phyloP scores from a whole-genome alignment of 306 rosid species.

The Chamaecrista fasciculata region DNA sequence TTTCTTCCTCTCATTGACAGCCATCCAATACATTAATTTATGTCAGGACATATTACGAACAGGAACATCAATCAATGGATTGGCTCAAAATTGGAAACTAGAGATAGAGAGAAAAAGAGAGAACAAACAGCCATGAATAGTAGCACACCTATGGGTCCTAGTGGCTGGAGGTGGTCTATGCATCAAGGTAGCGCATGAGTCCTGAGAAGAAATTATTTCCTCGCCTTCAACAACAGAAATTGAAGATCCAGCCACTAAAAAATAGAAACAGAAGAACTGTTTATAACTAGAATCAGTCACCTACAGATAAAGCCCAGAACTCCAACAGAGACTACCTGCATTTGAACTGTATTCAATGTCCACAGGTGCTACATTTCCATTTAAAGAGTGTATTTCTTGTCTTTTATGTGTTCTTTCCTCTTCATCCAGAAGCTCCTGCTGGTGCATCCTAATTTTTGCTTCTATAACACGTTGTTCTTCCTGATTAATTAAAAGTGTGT shows the following conservation, averaged over 20 bases:
- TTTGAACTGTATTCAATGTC: constrained; percentile 59
- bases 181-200: constrained; percentile 51
- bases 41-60: not conserved
- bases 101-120: not conserved
- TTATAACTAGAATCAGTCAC: constrained; percentile 8
- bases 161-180: constrained; percentile 47
- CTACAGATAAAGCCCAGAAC: constrained; percentile 15
- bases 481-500: constrained; percentile 42
- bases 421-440: constrained; percentile 84
- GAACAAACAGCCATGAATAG: constrained; percentile 12
- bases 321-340: constrained; percentile 47
- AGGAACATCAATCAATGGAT: not conserved
- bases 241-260: constrained; percentile 52
- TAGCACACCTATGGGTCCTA: constrained; percentile 63
- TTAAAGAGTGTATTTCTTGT: constrained; percentile 52
- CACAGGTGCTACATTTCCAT: constrained; percentile 42
- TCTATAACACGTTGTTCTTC: constrained; percentile 99
- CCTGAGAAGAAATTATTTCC: constrained; percentile 67
- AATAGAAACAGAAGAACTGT: constrained; percentile 28
- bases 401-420: constrained; percentile 86
- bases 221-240: constrained; percentile 60
- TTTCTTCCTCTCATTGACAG: not conserved
- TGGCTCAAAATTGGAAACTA: not conserved
- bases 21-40: constrained; percentile 5
- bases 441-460: constrained; percentile 94